Evolutionary conservation across 2,329 filamentous ascomycete genomes (phyloP).

Genomic region (Aspergillus ochraceus): DNA sequence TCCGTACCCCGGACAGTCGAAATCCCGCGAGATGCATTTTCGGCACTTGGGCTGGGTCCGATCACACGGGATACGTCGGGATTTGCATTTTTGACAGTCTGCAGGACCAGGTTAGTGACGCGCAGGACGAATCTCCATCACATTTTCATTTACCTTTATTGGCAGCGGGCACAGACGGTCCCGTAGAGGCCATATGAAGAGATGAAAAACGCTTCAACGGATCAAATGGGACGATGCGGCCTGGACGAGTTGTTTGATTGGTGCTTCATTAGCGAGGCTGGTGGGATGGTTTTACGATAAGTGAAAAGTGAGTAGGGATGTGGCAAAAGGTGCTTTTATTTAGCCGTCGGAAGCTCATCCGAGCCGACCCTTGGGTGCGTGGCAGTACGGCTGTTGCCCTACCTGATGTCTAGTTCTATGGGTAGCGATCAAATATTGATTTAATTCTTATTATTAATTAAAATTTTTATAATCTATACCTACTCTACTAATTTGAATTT

Average conservation of each 20-base stretch:
- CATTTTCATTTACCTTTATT: neutral
- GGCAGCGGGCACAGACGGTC: neutral
- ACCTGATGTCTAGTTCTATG: too few relatives aligned
- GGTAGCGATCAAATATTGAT: too few relatives aligned
- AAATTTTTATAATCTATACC: too few relatives aligned
- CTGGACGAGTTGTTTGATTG: neutral
- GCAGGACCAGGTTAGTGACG: neutral
- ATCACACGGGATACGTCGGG: conserved; percentile 28
- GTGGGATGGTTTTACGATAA: neutral
- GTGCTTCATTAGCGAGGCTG: neutral
- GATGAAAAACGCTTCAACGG: neutral
- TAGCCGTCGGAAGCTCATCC: neutral
- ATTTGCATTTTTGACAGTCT: conserved; percentile 25
- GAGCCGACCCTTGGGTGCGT: neutral
- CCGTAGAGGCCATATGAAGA: neutral
- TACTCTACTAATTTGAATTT: too few relatives aligned
- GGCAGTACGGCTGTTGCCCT: neutral
- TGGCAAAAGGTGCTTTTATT: neutral
- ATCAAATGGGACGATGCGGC: neutral
- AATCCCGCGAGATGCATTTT: conserved; percentile 26
- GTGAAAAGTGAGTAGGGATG: neutral
- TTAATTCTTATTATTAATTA: too few relatives aligned
- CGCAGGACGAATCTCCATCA: neutral
- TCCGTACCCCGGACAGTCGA: conserved; percentile 28
- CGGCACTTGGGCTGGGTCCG: conserved; percentile 22